A percentile compares a stretch with the other conserved stretches of the same genome.
Conservation (phyloP, 495 filamentous ascomycete genomes). For the Entonaema liquescens region DNA sequence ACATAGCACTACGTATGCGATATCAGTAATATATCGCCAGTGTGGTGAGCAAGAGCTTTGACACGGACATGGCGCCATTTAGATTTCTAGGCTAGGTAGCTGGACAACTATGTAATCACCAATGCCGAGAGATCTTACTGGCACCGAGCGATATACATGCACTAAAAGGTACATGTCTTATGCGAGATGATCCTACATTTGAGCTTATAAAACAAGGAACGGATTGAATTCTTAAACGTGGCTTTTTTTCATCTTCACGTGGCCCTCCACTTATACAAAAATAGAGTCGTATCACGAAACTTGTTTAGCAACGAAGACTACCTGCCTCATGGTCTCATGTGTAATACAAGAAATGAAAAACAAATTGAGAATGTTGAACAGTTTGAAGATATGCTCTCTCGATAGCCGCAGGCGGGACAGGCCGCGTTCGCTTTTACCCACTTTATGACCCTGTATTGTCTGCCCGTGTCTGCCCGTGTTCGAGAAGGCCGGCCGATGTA, state of each 20-base stretch:
- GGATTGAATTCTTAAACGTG: not conserved
- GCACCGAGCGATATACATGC: not conserved
- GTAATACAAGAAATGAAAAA: not conserved
- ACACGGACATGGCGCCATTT: too few species aligned
- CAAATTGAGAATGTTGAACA: not conserved
- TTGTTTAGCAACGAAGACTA: not conserved
- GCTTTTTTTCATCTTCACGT: not conserved
- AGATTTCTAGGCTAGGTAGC: too few species aligned
- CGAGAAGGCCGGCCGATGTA: slow-evolving; percentile 25
- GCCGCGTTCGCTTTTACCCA: slow-evolving; percentile 13
- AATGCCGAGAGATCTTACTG: not conserved
- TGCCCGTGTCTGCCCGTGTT: slow-evolving; percentile 11
- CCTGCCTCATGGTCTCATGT: not conserved
- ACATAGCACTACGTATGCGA: too few species aligned
- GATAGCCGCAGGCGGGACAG: not conserved
- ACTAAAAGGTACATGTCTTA: not conserved
- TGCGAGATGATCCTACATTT: not conserved
- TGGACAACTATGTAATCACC: not conserved
- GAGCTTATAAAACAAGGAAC: not conserved
- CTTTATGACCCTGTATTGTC: not conserved
- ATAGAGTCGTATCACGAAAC: too few species aligned
- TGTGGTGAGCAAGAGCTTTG: too few species aligned
- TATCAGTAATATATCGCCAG: too few species aligned
- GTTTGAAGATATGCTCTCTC: too few species aligned
- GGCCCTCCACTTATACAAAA: not conserved